Base-by-base conservation (phyloP, 2,329 filamentous ascomycete genomes). In the Exophiala xenobiotica region DNA sequence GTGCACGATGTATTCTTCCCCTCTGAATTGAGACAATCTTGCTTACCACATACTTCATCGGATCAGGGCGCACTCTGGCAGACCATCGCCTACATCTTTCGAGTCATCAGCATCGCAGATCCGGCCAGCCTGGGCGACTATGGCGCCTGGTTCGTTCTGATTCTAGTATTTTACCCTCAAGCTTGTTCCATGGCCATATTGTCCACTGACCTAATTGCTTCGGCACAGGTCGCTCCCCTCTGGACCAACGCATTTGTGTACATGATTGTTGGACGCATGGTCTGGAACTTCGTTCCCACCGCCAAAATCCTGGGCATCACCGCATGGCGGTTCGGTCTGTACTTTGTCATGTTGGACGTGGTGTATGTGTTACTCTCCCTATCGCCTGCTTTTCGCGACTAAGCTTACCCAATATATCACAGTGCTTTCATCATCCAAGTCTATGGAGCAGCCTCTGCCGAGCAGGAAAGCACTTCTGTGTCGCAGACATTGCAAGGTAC, bases 191-290 rank as follows among this genome's bases (percentile, higher is more conserved):
- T 9, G 2, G 8, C n/a, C 8, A 12, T 29, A 9, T 16, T 1
- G 20, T 40, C 6, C 12, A 18, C 6, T 40, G 16, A 11, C 8
- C 23, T 43, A 8, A 31, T 42, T 3, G 7, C 16, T 19, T n/a
- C n/a, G n/a, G n/a, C n/a, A n/a, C n/a, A 44, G 41, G 41, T 27
- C 22, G 41, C 41, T 22, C 41, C 41, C 6, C 41, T 44, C 22
- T 44, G 41, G 41, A 44, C 24, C 4, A 75, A 74, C 49, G 71
- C 71, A 3, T 76, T 71, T 46, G 68, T 68, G 9, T 74, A 74
- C 60, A 74, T 75, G 68, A 64, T 70, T 6, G 64, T 76, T 7
- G 72, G 66, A 4, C 67, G 72, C 1, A 73, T 75, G 69, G 66
- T 74, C 18, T 60, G 74, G 59, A 72, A 65, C 49, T 74, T 70